These are phyloP conservation scores for Microcyclosporella mali DNA, from an alignment of 2,329 filamentous ascomycete species.

Conservation along the genomic window DNA sequence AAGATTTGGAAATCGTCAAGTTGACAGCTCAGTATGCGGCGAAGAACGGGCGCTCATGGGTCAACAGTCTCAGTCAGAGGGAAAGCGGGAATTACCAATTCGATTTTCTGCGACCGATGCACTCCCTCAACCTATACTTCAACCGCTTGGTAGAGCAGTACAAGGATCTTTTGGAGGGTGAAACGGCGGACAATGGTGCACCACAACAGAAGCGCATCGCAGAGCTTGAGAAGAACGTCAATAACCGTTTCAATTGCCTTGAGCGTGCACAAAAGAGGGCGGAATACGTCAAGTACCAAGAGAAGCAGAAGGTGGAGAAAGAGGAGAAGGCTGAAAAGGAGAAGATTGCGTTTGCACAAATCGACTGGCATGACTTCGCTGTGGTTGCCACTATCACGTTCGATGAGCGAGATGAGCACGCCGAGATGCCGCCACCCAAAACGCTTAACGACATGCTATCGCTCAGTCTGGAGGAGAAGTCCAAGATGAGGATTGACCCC, in stretches of 20 bases:
- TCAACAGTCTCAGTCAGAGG: conserved; percentile 81
- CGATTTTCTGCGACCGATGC: conserved; percentile 89
- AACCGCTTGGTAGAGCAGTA: conserved; percentile 90
- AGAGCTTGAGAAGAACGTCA: conserved; percentile 66
- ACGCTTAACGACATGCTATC: conserved; percentile 88
- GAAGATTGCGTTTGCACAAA: conserved; percentile 68
- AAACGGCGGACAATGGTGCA: conserved; percentile 63
- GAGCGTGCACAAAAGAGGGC: conserved; percentile 77
- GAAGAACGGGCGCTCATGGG: conserved; percentile 84
- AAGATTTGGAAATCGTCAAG: conserved; percentile 69
- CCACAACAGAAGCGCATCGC: conserved; percentile 65
- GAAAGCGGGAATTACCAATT: conserved; percentile 91
- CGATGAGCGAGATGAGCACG: conserved; percentile 77
- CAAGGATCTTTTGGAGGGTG: conserved; percentile 64
- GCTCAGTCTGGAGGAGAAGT: conserved; percentile 90
- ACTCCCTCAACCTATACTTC: conserved; percentile 95
- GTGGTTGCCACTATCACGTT: conserved; percentile 94
- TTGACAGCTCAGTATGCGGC: conserved; percentile 88
- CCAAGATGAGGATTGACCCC: conserved; percentile 75
- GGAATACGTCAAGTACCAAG: conserved; percentile 79
- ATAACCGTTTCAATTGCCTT: conserved; percentile 74
- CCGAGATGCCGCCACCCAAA: conserved; percentile 80
- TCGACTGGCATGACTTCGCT: conserved; percentile 97
- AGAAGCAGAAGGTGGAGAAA: conserved; percentile 78
- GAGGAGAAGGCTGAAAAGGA: conserved; percentile 83